These are phyloP conservation scores for Oleoguttula mirabilis DNA, from an alignment of 495 filamentous ascomycete species.

Conservation along the genomic window DNA sequence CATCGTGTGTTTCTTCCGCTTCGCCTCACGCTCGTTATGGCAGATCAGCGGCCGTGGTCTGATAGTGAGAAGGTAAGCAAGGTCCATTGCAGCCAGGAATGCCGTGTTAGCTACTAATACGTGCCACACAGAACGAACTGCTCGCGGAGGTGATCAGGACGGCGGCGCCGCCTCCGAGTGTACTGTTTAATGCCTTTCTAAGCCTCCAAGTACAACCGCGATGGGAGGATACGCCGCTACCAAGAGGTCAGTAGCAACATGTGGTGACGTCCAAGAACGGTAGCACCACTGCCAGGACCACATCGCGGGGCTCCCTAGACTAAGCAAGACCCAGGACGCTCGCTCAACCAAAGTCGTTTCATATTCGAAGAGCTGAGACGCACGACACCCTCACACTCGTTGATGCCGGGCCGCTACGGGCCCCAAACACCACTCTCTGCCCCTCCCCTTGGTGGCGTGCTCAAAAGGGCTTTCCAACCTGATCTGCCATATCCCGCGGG, in stretches of 20 bases:
- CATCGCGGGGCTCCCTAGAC: neutral
- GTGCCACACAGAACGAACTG: conserved; percentile 32
- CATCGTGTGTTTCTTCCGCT: neutral
- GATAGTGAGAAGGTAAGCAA: conserved; percentile 51
- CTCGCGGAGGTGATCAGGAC: conserved; percentile 52
- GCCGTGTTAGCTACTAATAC: no score
- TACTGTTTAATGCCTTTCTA: conserved; percentile 40
- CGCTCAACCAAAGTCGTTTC: conserved; percentile 31
- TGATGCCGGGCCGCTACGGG: conserved; percentile 5
- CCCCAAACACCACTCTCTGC: conserved; percentile 17
- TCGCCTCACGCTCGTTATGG: conserved; percentile 17
- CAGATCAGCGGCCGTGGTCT: conserved; percentile 34
- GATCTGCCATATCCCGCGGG: conserved; percentile 6
- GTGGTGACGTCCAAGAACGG: no score
- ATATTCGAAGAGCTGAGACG: conserved; percentile 23
- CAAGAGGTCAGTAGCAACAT: conserved; percentile 38
- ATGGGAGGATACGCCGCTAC: conserved; percentile 49
- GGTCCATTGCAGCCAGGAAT: no score
- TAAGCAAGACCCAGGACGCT: conserved; percentile 29
- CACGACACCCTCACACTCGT: conserved; percentile 12
- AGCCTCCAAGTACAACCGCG: conserved; percentile 38
- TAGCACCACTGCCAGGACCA: no score
- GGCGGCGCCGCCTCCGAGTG: conserved; percentile 37
- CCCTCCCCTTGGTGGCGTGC: conserved; percentile 4
- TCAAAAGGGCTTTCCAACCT: conserved; percentile 19